Evolutionary conservation across 805 yeast genomes (phyloP), one percentile per base, ranked within the genome.

Genomic region (Candida parachauliodes): DNA sequence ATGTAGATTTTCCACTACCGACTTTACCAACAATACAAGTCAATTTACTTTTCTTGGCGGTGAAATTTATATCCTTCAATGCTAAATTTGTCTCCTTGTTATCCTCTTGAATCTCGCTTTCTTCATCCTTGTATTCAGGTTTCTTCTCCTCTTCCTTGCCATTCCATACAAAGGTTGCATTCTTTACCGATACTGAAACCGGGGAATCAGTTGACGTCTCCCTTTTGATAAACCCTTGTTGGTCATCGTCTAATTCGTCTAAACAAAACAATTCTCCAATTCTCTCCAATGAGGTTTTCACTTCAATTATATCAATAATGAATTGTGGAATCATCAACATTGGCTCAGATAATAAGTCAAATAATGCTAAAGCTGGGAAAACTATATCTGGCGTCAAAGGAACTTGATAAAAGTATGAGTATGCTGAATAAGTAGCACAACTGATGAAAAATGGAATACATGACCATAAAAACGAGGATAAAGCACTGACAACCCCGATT

Each of bases 1-100:
- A 49, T 1, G 69, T 65, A 15, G 69, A 51, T 40, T 66, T 66
- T 28, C 72, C 72, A 20, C 60, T 46, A 3, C 72, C 72, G 20
- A 65, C 71, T 37, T 56, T 54, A 10, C 71, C 72, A 14, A 66
- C 70, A n/a, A 66, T 45, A 51, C 72, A 65, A 6, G 68, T 54
- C 48, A 66, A 51, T 28, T 59, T 50, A 15, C 69, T 65, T 38
- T 57, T 56, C 21, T 47, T 55, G 12, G 70, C 69, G 3, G 45
- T 36, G 31, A 62, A 63, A 39, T 54, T 50, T 23, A 63, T 59
- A 40, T 62, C 47, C 11, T 49, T 39, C 30, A 66, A 53, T 1
- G 71, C 70, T 33, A 51, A 38, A 27, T 54, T 47, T 43, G 41
- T 44, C 37, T 26, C 9, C 12, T 28, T 18, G 15, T 14, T 17